Evolutionary conservation across 495 filamentous ascomycete species (phyloP).

Genomic region (Xylaria longipes): DNA sequence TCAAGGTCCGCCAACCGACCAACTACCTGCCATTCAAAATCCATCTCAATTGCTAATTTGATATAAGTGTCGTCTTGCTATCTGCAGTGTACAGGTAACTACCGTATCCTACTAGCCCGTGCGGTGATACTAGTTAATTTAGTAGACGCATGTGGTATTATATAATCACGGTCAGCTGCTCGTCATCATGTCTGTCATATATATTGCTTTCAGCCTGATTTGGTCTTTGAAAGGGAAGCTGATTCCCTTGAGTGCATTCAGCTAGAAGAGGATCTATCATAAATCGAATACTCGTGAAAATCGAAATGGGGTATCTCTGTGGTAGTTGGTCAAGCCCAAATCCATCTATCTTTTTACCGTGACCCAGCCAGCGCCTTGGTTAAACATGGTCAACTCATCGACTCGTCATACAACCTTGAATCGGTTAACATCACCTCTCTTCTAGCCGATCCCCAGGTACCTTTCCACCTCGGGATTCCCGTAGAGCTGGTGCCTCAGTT

Average conservation of each 20-base stretch:
- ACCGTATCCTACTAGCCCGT: too few relatives aligned
- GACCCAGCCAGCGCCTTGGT: background rate
- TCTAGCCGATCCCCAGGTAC: slow-evolving; percentile 64
- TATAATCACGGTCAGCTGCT: background rate
- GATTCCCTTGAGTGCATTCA: background rate
- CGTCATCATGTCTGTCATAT: background rate
- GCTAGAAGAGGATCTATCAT: background rate
- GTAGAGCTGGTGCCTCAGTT: slow-evolving; percentile 70
- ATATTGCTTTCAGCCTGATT: background rate
- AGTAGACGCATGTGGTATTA: background rate
- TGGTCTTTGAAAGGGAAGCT: background rate
- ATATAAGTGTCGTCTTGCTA: too few relatives aligned
- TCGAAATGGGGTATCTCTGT: slow-evolving; percentile 25
- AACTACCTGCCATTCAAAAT: background rate
- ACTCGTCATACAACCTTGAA: background rate
- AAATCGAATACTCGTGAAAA: background rate
- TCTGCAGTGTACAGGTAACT: background rate
- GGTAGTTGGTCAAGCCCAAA: background rate
- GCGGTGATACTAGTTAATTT: background rate
- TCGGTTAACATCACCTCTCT: slow-evolving; percentile 14
- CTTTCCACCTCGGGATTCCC: slow-evolving; percentile 71
- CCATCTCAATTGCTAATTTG: too few relatives aligned
- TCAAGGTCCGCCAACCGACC: background rate
- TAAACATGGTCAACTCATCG: background rate
- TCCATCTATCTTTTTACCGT: background rate